Conservation (phyloP, 2,329 filamentous ascomycete species). For the Furcasterigmium sp. region DNA sequence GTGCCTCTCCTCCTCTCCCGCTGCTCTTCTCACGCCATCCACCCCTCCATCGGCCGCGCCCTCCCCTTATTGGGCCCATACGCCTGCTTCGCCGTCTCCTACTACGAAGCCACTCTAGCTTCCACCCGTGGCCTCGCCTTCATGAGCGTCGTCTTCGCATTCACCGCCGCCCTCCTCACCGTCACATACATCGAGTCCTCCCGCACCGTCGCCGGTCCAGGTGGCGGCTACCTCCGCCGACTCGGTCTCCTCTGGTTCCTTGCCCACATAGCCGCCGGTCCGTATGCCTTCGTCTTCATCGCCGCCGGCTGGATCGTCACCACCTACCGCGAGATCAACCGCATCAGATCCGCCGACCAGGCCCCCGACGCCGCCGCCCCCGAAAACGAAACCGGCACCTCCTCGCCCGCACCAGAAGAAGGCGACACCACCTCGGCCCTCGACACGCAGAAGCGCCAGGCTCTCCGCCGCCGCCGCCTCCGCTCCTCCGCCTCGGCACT, state of each 20-base stretch:
- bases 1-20: slow-evolving; percentile 47
- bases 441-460: slow-evolving; percentile 11
- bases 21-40: slow-evolving; percentile 41
- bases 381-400: background rate
- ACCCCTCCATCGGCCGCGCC: slow-evolving; percentile 34
- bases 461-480: slow-evolving; percentile 26
- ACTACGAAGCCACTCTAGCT: slow-evolving; percentile 38
- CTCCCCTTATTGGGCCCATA: slow-evolving; percentile 40
- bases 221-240: slow-evolving; percentile 6
- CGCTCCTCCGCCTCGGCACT: slow-evolving; percentile 45
- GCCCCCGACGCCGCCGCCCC: background rate
- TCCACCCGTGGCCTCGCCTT: slow-evolving; percentile 33
- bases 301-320: slow-evolving; percentile 18
- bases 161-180: slow-evolving; percentile 41
- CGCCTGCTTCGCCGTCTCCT: slow-evolving; percentile 44
- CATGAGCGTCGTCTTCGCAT: slow-evolving; percentile 36
- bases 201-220: slow-evolving; percentile 19
- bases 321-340: background rate
- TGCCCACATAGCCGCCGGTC: slow-evolving; percentile 19
- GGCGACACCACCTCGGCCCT: slow-evolving; percentile 9
- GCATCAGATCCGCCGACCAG: background rate
- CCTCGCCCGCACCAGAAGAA: background rate
- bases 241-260: slow-evolving; percentile 28
- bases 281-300: slow-evolving; percentile 40
- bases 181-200: slow-evolving; percentile 45